phyloP scores from a whole-genome alignment of 2,329 filamentous ascomycete genomes.

The Colletotrichum theobromicola region DNA sequence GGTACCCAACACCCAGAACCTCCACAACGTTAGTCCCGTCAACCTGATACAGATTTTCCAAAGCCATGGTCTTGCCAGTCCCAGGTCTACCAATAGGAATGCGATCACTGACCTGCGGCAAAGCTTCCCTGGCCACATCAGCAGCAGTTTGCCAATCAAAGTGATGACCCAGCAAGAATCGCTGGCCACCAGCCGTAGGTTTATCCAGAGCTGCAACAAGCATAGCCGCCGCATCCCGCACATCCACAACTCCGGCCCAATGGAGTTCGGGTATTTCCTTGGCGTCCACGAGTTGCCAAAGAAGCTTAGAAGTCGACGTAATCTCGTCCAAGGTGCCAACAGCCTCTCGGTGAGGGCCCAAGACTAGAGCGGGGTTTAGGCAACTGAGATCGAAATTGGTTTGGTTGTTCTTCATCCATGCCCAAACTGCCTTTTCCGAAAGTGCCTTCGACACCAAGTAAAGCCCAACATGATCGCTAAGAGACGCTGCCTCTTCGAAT shows the following conservation, averaged over 20 bases:
- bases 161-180: neutral
- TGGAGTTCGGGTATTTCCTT: slow-evolving; percentile 19
- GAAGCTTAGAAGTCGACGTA: slow-evolving; percentile 34
- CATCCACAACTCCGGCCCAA: slow-evolving; percentile 34
- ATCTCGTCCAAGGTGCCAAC: slow-evolving; percentile 29
- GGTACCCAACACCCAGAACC: slow-evolving; percentile 35
- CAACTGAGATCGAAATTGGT: slow-evolving; percentile 39
- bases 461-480: neutral
- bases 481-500: neutral
- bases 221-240: slow-evolving; percentile 34
- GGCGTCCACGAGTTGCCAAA: slow-evolving; percentile 36
- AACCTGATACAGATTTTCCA: neutral
- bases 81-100: neutral
- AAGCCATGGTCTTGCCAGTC: neutral
- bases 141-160: neutral
- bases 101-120: neutral
- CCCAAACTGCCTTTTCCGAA: neutral
- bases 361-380: slow-evolving; percentile 18
- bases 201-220: neutral
- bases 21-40: slow-evolving; percentile 32
- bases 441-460: neutral
- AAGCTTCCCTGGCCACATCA: neutral
- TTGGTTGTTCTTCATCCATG: slow-evolving; percentile 32
- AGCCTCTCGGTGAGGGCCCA: slow-evolving; percentile 37
- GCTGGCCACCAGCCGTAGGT: neutral